A percentile compares a stretch with the other conserved stretches of the same genome.
These are phyloP conservation scores for Periconia sp. DNA, from an alignment of 2,329 filamentous ascomycete species.

Conservation along the genomic window DNA sequence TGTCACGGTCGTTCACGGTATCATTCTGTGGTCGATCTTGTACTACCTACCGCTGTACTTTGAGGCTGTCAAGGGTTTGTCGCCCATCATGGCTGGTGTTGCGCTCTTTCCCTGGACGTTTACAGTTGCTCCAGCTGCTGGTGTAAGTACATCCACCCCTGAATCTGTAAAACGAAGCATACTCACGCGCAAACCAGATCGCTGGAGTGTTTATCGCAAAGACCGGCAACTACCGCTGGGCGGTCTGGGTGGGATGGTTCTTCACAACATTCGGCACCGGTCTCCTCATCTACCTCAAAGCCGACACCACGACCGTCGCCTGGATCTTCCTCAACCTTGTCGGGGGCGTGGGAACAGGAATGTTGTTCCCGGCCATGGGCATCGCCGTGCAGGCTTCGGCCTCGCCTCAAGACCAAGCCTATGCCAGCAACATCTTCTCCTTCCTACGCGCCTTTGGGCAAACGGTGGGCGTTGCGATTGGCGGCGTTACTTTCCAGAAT, in stretches of 20 bases:
- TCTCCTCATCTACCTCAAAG: slow-evolving; percentile 53
- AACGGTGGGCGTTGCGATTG: slow-evolving; percentile 65
- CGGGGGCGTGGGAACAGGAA: slow-evolving; percentile 62
- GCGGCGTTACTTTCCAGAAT: slow-evolving; percentile 72
- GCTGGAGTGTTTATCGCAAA: slow-evolving; percentile 58
- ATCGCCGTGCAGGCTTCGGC: slow-evolving; percentile 66
- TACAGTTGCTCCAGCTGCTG: slow-evolving; percentile 63
- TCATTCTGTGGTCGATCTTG: slow-evolving; percentile 46
- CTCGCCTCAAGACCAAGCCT: slow-evolving; percentile 59
- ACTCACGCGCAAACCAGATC: slow-evolving; percentile 17
- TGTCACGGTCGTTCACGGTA: slow-evolving; percentile 60
- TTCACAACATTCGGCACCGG: slow-evolving; percentile 62
- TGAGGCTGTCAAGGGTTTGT: slow-evolving; percentile 44
- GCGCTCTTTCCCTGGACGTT: slow-evolving; percentile 50
- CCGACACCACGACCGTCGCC: slow-evolving; percentile 52
- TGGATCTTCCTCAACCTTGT: slow-evolving; percentile 66
- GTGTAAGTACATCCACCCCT: slow-evolving; percentile 27
- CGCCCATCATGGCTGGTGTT: slow-evolving; percentile 42
- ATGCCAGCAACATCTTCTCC: slow-evolving; percentile 65
- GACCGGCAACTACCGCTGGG: slow-evolving; percentile 62
- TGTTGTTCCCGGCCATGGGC: slow-evolving; percentile 65
- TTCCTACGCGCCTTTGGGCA: slow-evolving; percentile 69
- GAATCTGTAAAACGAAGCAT: background rate
- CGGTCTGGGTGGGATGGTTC: slow-evolving; percentile 63
- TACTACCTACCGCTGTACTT: slow-evolving; percentile 50